phyloP scores from a whole-genome alignment of 2,329 filamentous ascomycete genomes.

The Colletotrichum sp. region DNA sequence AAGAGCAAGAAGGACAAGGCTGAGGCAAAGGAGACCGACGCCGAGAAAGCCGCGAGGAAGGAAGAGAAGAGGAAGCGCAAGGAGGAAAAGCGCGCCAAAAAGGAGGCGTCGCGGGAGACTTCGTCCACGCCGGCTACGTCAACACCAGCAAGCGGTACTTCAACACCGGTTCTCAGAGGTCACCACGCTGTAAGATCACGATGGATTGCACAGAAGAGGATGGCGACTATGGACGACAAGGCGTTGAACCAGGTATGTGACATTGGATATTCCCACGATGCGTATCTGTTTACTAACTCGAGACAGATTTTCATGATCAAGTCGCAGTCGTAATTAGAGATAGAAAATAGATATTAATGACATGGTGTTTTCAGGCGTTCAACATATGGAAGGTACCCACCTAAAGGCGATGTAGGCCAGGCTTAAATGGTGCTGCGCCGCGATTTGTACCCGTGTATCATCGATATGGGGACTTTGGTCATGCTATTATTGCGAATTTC shows the following conservation, averaged over 20 bases:
- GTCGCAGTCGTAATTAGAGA: constrained; percentile 19
- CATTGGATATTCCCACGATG: not conserved
- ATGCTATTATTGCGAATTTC: not conserved
- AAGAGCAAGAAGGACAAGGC: constrained; percentile 26
- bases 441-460: not conserved
- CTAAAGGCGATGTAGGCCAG: not conserved
- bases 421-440: not conserved
- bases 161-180: constrained; percentile 51
- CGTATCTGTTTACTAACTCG: constrained; percentile 22
- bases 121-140: constrained; percentile 35
- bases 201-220: constrained; percentile 87
- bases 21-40: constrained; percentile 29
- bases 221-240: constrained; percentile 80
- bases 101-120: constrained; percentile 30
- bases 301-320: constrained; percentile 74
- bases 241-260: constrained; percentile 81
- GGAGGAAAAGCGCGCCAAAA: constrained; percentile 45
- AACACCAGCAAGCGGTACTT: constrained; percentile 47
- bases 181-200: constrained; percentile 79
- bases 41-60: constrained; percentile 54
- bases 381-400: not conserved
- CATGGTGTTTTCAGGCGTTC: not conserved
- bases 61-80: constrained; percentile 51
- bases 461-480: not conserved
- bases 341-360: not conserved